These are phyloP conservation scores for Paraurostyla sp. DNA, from an alignment of 73 alveolate species.

Conservation along the genomic window DNA sequence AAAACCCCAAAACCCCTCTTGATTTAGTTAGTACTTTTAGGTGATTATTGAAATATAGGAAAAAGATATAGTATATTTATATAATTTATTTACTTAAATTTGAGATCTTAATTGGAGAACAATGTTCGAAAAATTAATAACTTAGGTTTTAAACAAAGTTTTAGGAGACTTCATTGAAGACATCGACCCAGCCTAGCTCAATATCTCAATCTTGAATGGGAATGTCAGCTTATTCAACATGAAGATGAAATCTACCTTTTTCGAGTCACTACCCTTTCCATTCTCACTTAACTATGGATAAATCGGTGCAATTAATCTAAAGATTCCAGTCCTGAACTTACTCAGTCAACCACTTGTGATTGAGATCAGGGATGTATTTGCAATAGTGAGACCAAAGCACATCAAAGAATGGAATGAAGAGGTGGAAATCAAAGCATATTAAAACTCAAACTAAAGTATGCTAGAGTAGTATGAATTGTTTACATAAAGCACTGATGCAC, in stretches of 20 bases:
- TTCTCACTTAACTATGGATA: constrained; percentile 69
- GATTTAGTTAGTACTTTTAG: too few species aligned
- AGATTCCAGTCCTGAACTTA: constrained; percentile 73
- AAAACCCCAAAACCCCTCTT: too few species aligned
- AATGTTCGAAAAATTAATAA: constrained; percentile 75
- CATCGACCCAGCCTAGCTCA: constrained; percentile 76
- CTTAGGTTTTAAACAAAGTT: constrained; percentile 70
- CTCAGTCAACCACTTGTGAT: constrained; percentile 69
- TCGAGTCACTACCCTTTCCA: constrained; percentile 78
- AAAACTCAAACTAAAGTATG: constrained; percentile 21
- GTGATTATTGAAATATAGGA: too few species aligned
- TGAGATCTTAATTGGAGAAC: not conserved
- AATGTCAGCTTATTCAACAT: constrained; percentile 64
- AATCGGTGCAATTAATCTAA: constrained; percentile 63
- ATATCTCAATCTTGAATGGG: constrained; percentile 65
- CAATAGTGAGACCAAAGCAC: constrained; percentile 61
- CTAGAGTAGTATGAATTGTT: constrained; percentile 68
- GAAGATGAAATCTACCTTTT: constrained; percentile 51
- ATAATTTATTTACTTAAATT: too few species aligned
- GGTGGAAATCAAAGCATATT: constrained; percentile 52
- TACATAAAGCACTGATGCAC: constrained; percentile 33
- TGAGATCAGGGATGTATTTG: constrained; percentile 64
- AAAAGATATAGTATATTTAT: too few species aligned
- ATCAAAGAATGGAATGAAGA: constrained; percentile 76
- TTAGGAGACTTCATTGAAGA: constrained; percentile 79